Base-by-base conservation (phyloP, 208 protist genomes). In the Acanthamoeba lenticulata region DNA sequence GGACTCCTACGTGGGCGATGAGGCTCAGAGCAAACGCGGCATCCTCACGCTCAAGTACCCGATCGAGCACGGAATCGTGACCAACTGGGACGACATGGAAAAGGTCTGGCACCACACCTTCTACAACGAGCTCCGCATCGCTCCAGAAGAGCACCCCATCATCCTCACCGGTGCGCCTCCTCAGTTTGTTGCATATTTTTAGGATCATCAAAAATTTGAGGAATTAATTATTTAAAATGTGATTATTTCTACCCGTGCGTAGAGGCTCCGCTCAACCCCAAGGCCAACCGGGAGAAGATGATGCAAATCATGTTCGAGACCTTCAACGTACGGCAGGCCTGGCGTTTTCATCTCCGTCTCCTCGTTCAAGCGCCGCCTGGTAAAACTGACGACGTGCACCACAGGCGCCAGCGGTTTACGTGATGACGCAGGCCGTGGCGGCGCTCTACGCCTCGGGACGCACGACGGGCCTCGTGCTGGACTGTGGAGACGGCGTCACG, bases 21-120 rank as follows among this genome's bases (percentile, higher is more conserved):
- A 99, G 95, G 98, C 98, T 6, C 98, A 99, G 95, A 96, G 97
- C 65, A 99, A 99, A 96, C 96, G 98, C 94, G 98, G 98, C 95
- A 94, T 94, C 24, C 90, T 94, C 27, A 94, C 90, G 5, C 90
- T 94, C 27, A 77, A 83, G 57, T 94, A 94, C 40, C 90, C 90
- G 32, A 85, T 77, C 49, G 90, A 94, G 42, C 86, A 92, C 86
- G 86, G 86, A 7, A 92, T 92, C 36, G 85, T 91, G 24, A 91
- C 85, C 44, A 97, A 97, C 93, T 97, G 96, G 96, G 96, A 97
- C 52, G 96, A 97, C 93, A 98, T 98, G 96, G 94, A 97, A 67
- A 95, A 96, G 93, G 32, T 98, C 36, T 98, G 97, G 97, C 94
- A 97, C 72, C 95, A 97, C 94, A 97, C 96, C 36, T 98, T 97